phyloP scores from a whole-genome alignment of 306 rosid species.

The Quercus mongolica region DNA sequence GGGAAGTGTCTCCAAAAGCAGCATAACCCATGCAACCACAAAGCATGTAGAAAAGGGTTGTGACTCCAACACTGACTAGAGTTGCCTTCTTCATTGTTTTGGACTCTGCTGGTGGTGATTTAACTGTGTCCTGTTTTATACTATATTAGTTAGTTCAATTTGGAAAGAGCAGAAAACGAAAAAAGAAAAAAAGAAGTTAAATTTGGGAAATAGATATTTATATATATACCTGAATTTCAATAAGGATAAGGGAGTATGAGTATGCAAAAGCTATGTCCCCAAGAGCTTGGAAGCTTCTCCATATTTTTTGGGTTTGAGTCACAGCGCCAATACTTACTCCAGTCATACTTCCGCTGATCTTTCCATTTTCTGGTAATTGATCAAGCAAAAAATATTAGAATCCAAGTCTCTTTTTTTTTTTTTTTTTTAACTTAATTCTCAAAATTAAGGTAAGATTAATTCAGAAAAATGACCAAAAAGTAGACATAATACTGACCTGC shows the following conservation, averaged over 20 bases:
- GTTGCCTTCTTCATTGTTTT: slow-evolving; percentile 72
- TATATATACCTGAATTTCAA: slow-evolving; percentile 74
- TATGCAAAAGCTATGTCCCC: slow-evolving; percentile 90
- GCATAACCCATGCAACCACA: slow-evolving; percentile 83
- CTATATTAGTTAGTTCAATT: background rate
- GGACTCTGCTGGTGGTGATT: slow-evolving; percentile 69
- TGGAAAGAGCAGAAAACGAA: too few species aligned
- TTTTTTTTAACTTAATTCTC: background rate
- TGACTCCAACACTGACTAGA: slow-evolving; percentile 44
- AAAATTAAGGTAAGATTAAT: background rate
- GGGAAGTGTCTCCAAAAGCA: slow-evolving; percentile 65
- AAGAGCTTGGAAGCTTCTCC: slow-evolving; percentile 83
- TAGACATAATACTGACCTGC: slow-evolving; percentile 34
- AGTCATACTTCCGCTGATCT: slow-evolving; percentile 49
- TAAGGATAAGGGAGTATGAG: slow-evolving; percentile 76
- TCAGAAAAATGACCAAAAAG: background rate
- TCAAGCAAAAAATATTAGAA: background rate
- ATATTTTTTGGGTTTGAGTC: slow-evolving; percentile 54
- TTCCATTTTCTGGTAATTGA: slow-evolving; percentile 36
- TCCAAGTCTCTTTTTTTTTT: background rate
- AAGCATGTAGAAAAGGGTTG: slow-evolving; percentile 74
- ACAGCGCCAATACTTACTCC: slow-evolving; percentile 61
- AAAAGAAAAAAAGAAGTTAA: background rate
- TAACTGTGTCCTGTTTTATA: slow-evolving; percentile 58
- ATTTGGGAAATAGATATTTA: background rate